These are phyloP conservation scores for Suillus bovinus DNA, from an alignment of 768 basidiomycete species.

Conservation along the genomic window DNA sequence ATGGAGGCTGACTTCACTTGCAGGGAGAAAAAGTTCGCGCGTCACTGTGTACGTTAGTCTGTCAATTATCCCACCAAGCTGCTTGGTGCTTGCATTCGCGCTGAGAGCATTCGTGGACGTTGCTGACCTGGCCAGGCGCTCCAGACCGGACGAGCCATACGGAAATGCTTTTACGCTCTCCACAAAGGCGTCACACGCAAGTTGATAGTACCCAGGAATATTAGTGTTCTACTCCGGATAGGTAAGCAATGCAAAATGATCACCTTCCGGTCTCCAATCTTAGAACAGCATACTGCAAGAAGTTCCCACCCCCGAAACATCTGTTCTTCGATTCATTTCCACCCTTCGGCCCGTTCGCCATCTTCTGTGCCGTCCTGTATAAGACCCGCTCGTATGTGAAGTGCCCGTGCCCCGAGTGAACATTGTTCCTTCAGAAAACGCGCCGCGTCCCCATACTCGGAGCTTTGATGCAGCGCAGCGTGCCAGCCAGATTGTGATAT, in stretches of 20 bases:
- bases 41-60: conserved; percentile 66
- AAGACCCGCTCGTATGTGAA: conserved; percentile 31
- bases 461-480: conserved; percentile 71
- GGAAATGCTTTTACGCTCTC: conserved; percentile 57
- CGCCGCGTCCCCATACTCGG: conserved; percentile 59
- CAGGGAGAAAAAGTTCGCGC: conserved; percentile 61
- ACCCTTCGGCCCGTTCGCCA: conserved; percentile 39
- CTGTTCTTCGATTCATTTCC: conserved; percentile 63
- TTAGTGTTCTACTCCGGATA: conserved; percentile 7
- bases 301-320: conserved; percentile 79
- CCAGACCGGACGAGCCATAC: conserved; percentile 28
- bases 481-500: conserved; percentile 66
- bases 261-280: conserved; percentile 77
- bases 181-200: conserved; percentile 58
- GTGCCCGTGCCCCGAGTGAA: conserved; percentile 47
- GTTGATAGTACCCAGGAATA: conserved; percentile 37
- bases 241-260: conserved; percentile 16
- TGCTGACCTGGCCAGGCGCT: conserved; percentile 5
- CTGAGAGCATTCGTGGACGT: conserved; percentile 34
- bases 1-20: conserved; percentile 37
- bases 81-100: conserved; percentile 44
- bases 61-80: conserved; percentile 62
- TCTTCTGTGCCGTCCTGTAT: conserved; percentile 21
- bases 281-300: conserved; percentile 74
- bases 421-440: conserved; percentile 69